phyloP scores from a whole-genome alignment of 2,329 filamentous ascomycete genomes.

The Aureobasidium pullulans region DNA sequence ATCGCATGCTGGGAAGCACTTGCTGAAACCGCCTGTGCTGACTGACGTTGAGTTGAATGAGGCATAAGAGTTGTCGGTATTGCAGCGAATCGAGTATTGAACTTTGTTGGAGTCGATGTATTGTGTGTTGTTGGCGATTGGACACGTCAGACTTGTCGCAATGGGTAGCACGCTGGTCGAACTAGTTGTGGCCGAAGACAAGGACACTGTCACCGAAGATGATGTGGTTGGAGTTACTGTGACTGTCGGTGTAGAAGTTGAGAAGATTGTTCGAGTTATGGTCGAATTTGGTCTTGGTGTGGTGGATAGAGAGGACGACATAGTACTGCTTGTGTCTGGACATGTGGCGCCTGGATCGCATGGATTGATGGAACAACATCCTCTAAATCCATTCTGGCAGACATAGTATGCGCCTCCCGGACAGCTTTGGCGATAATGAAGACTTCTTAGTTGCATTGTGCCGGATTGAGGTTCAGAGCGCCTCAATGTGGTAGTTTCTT shows the following conservation, averaged over 20 bases:
- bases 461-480: background rate
- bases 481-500: background rate
- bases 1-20: constrained; percentile 26
- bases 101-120: constrained; percentile 22
- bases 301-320: background rate
- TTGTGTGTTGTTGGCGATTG: constrained; percentile 19
- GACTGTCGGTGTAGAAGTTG: background rate
- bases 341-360: constrained; percentile 19
- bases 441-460: constrained; percentile 1
- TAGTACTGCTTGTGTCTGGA: constrained; percentile 13
- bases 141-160: constrained; percentile 20
- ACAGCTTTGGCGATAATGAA: constrained; percentile 17
- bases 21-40: constrained; percentile 21
- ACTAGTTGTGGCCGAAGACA: background rate
- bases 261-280: background rate
- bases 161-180: constrained; percentile 11
- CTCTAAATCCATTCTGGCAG: constrained; percentile 22
- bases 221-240: background rate
- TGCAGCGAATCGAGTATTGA: constrained; percentile 24
- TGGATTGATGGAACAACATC: constrained; percentile 22
- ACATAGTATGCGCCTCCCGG: constrained; percentile 19
- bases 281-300: background rate
- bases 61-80: constrained; percentile 20
- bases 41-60: constrained; percentile 20
- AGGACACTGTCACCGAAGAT: background rate